Evolutionary conservation across 2,329 filamentous ascomycete species (phyloP).

Genomic region (Truncatella angustata): DNA sequence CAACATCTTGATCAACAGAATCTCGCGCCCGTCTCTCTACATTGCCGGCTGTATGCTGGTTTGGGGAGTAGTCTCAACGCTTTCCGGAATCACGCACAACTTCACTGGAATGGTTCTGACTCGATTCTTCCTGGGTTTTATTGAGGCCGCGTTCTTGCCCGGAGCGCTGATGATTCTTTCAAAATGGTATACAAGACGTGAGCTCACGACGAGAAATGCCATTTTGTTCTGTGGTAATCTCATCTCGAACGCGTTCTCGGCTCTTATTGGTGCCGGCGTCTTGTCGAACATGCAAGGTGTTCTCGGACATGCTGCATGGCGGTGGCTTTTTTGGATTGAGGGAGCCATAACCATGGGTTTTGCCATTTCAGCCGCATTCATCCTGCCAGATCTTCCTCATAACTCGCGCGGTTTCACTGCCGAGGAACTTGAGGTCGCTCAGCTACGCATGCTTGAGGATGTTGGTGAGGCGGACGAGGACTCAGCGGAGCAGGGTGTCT

Average conservation of each 20-base stretch:
- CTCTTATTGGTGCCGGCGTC: constrained; percentile 58
- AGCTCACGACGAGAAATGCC: constrained; percentile 53
- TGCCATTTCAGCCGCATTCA: constrained; percentile 44
- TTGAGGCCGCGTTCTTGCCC: constrained; percentile 64
- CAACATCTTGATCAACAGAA: constrained; percentile 56
- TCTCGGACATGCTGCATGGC: constrained; percentile 54
- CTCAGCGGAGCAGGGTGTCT: constrained; percentile 44
- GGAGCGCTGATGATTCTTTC: constrained; percentile 62
- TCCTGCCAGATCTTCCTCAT: constrained; percentile 54
- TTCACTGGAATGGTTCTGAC: constrained; percentile 54
- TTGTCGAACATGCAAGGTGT: constrained; percentile 56
- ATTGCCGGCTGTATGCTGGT: constrained; percentile 51
- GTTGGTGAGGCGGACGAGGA: constrained; percentile 56
- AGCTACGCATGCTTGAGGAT: constrained; percentile 56
- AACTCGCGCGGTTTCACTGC: constrained; percentile 58
- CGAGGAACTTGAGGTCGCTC: constrained; percentile 55
- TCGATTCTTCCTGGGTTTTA: constrained; percentile 60
- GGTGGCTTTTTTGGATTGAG: constrained; percentile 54
- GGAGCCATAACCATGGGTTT: constrained; percentile 50
- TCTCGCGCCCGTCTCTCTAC: constrained; percentile 50
- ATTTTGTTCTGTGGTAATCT: constrained; percentile 59
- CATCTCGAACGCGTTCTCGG: constrained; percentile 59
- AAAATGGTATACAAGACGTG: constrained; percentile 65
- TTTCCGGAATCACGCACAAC: constrained; percentile 50
- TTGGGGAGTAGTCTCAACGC: constrained; percentile 60